Conservation (phyloP, 1,284 basidiomycete species). For the Cutaneotrichosporon curvatum region DNA sequence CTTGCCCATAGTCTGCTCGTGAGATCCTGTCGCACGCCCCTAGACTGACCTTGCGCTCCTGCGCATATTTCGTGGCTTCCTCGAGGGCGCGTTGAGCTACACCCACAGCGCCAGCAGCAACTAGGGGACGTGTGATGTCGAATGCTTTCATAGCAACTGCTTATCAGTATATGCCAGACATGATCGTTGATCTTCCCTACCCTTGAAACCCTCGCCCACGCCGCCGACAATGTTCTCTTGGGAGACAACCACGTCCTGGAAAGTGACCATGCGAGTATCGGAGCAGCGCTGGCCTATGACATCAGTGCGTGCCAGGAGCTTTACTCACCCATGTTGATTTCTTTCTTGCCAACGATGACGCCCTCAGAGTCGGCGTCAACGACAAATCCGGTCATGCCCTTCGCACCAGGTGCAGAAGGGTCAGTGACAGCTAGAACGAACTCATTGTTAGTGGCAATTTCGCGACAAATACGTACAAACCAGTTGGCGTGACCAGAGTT, state of each 20-base stretch:
- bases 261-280: conserved; percentile 54
- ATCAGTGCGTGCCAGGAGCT: neutral
- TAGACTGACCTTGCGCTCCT: conserved; percentile 46
- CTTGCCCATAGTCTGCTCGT: conserved; percentile 51
- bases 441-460: conserved; percentile 7
- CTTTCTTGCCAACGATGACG: conserved; percentile 51
- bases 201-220: conserved; percentile 53
- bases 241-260: conserved; percentile 51
- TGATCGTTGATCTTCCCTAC: conserved; percentile 12
- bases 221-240: conserved; percentile 51
- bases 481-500: conserved; percentile 52
- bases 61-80: conserved; percentile 53
- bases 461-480: conserved; percentile 29
- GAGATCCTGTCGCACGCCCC: neutral
- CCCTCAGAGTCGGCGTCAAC: conserved; percentile 52
- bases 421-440: conserved; percentile 55
- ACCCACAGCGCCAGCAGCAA: conserved; percentile 52
- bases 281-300: conserved; percentile 49
- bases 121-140: conserved; percentile 51
- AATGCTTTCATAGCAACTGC: conserved; percentile 51
- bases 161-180: neutral
- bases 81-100: conserved; percentile 51
- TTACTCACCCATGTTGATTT: conserved; percentile 54
- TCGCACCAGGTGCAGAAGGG: conserved; percentile 46
- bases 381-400: conserved; percentile 53